Percentiles rank a stretch among this genome's conserved stretches.
Evolutionary conservation across 257 asterid species (phyloP).

Genomic region (Solanum paucissectum): DNA sequence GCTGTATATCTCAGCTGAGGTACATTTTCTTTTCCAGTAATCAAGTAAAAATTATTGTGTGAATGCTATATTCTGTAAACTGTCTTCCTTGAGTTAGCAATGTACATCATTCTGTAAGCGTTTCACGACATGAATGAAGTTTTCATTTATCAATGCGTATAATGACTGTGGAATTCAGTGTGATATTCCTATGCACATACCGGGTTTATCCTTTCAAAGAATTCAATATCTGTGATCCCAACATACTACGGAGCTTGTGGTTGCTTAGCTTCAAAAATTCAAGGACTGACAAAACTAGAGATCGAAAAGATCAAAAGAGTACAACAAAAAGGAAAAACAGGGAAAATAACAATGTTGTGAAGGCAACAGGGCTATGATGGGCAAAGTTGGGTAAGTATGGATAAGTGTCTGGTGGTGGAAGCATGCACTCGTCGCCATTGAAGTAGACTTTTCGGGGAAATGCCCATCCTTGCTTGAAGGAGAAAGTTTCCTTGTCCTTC

Average conservation of each 20-base stretch:
- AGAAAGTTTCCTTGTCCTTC: conserved; percentile 60
- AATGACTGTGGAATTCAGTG: not conserved
- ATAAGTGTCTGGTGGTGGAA: conserved; percentile 79
- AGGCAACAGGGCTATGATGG: conserved; percentile 10
- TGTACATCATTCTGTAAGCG: not conserved
- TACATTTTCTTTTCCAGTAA: not conserved
- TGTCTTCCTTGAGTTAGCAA: not conserved
- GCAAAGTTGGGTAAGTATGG: conserved; percentile 74
- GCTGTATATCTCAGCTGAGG: not conserved
- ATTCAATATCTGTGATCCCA: not conserved
- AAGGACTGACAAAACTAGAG: conserved; percentile 1
- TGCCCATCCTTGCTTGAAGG: conserved; percentile 82
- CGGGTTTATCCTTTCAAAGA: not conserved
- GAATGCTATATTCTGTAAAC: not conserved
- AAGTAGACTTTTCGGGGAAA: conserved; percentile 83
- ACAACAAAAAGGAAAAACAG: conserved; percentile 15
- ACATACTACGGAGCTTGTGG: not conserved
- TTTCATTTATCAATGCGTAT: not conserved
- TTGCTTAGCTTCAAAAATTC: conserved; percentile 18
- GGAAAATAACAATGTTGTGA: conserved; percentile 13
- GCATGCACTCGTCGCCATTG: conserved; percentile 85
- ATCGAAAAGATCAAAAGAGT: conserved; percentile 19
- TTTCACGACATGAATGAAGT: not conserved
- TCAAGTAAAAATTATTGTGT: not conserved
- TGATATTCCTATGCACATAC: not conserved